These are phyloP conservation scores for Cystofilobasidium macerans DNA, from an alignment of 768 basidiomycete genomes.

Conservation along the genomic window DNA sequence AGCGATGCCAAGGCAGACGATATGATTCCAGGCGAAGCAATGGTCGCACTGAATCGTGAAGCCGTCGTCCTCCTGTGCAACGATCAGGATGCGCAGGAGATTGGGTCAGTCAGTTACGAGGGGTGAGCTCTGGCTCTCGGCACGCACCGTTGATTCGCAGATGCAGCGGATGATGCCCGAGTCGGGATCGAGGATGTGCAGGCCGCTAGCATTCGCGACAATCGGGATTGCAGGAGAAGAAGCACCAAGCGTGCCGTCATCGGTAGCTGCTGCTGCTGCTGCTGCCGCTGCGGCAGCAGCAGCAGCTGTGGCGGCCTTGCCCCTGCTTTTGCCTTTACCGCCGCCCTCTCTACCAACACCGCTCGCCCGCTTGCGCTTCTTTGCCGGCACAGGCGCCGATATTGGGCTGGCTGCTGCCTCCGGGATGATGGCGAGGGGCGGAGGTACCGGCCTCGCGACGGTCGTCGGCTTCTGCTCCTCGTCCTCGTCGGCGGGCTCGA, in stretches of 20 bases:
- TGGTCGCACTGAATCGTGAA: slow-evolving; percentile 75
- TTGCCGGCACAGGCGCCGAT: neutral
- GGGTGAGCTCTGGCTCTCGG: slow-evolving; percentile 32
- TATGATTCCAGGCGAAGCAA: slow-evolving; percentile 75
- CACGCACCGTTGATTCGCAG: slow-evolving; percentile 44
- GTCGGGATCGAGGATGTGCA: slow-evolving; percentile 24
- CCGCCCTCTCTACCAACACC: neutral
- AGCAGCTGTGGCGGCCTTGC: slow-evolving; percentile 4
- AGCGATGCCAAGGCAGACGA: slow-evolving; percentile 49
- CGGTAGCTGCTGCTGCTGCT: neutral
- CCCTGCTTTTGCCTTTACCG: slow-evolving; percentile 11
- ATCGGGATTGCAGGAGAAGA: neutral
- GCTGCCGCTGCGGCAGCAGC: neutral
- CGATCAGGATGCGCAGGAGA: slow-evolving; percentile 28
- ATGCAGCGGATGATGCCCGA: slow-evolving; percentile 46
- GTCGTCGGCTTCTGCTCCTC: neutral
- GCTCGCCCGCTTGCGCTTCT: slow-evolving; percentile 18
- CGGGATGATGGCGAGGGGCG: neutral
- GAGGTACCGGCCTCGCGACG: neutral
- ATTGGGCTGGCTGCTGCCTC: neutral
- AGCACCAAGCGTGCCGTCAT: neutral
- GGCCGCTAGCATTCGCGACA: neutral
- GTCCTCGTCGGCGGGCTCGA: neutral
- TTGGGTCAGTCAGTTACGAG: too few relatives aligned
- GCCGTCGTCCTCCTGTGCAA: slow-evolving; percentile 56